These are phyloP conservation scores for Bipolaris sorokiniana DNA, from an alignment of 2,329 filamentous ascomycete genomes.

Conservation along the genomic window DNA sequence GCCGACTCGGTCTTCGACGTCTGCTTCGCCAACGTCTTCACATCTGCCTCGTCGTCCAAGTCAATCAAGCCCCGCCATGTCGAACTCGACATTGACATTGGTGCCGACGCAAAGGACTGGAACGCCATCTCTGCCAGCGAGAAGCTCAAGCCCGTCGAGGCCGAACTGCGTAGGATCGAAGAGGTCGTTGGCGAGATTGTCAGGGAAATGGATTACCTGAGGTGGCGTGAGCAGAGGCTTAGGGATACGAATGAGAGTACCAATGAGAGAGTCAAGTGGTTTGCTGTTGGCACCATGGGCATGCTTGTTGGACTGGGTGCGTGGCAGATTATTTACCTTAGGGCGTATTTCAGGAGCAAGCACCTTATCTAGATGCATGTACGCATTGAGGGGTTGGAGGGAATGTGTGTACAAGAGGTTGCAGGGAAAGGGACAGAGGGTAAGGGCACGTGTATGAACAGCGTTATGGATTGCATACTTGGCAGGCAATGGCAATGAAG, in stretches of 20 bases:
- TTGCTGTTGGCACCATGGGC: slow-evolving; percentile 90
- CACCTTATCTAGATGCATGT: slow-evolving; percentile 55
- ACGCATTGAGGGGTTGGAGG: neutral
- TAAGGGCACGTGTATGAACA: neutral
- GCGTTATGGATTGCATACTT: slow-evolving; percentile 25
- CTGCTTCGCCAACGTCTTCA: slow-evolving; percentile 88
- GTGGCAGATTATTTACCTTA: slow-evolving; percentile 97
- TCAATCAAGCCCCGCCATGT: slow-evolving; percentile 66
- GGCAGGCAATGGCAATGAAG: slow-evolving; percentile 17
- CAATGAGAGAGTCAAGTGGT: slow-evolving; percentile 98
- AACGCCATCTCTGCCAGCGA: slow-evolving; percentile 92
- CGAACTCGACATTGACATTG: slow-evolving; percentile 94
- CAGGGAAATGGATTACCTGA: slow-evolving; percentile 93
- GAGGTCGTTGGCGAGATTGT: slow-evolving; percentile 90
- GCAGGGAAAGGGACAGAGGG: neutral
- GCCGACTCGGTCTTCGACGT: slow-evolving; percentile 93
- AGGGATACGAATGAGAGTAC: slow-evolving; percentile 99
- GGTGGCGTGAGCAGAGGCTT: slow-evolving; percentile 87
- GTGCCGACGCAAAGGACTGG: slow-evolving; percentile 98
- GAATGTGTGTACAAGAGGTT: slow-evolving; percentile 1
- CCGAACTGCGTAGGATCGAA: slow-evolving; percentile 89
- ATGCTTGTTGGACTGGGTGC: slow-evolving; percentile 86
- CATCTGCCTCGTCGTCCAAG: slow-evolving; percentile 41
- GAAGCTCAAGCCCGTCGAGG: slow-evolving; percentile 97
- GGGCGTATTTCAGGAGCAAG: slow-evolving; percentile 82